These are phyloP conservation scores for Pistacia integerrima DNA, from an alignment of 345 rosid species.

Conservation along the genomic window DNA sequence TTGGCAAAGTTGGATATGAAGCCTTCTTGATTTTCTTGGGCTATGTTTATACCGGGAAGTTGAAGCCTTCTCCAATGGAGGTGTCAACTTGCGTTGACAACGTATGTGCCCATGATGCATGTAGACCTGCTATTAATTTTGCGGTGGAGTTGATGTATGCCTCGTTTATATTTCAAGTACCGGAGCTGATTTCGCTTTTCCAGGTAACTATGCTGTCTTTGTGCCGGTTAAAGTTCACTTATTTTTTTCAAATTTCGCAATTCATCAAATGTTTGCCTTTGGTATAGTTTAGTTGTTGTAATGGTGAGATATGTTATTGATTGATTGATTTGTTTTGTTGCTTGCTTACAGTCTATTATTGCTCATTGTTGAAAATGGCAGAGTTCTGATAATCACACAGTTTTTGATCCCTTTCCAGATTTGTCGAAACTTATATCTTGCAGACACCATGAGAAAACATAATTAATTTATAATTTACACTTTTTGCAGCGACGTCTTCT, in stretches of 20 bases:
- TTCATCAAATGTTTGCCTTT: not conserved
- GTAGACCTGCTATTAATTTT: conserved; percentile 82
- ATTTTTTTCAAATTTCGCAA: not conserved
- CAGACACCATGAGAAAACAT: not conserved
- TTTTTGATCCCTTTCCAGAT: not conserved
- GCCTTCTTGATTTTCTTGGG: conserved; percentile 73
- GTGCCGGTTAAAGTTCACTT: not conserved
- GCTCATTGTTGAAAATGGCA: conserved; percentile 11
- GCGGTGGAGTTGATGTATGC: conserved; percentile 91
- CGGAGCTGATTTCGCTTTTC: conserved; percentile 73
- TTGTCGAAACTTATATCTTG: conserved; percentile 4
- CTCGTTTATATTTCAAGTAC: conserved; percentile 65
- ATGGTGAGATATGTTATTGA: not conserved
- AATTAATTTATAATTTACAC: conserved; percentile 9
- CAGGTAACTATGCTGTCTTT: conserved; percentile 54
- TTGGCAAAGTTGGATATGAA: conserved; percentile 72
- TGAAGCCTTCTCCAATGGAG: conserved; percentile 69
- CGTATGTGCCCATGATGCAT: conserved; percentile 75
- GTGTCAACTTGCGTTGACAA: conserved; percentile 81
- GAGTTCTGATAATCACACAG: not conserved
- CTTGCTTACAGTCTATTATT: conserved; percentile 7
- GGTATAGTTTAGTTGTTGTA: not conserved
- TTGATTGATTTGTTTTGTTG: conserved; percentile 9
- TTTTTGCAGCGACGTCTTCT: conserved; percentile 72
- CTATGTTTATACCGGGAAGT: conserved; percentile 77